These are phyloP conservation scores for Plenodomus biglobosus DNA, from an alignment of 2,329 filamentous ascomycete species.

Conservation along the genomic window DNA sequence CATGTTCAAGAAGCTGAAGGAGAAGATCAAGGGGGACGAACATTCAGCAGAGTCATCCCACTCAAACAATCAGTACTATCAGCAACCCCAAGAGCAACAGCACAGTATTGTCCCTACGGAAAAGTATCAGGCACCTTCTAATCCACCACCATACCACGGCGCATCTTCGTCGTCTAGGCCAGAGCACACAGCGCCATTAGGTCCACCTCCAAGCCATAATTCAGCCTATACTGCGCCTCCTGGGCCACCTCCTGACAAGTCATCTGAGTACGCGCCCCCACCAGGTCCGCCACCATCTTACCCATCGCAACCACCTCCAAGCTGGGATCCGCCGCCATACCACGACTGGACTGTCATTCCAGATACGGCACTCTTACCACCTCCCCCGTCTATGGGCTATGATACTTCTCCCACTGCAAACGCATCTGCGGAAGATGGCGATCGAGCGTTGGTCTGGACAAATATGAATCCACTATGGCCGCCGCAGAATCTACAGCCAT, in stretches of 20 bases:
- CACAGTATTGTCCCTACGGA: conserved; percentile 19
- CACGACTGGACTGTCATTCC: conserved; percentile 75
- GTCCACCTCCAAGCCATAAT: conserved; percentile 21
- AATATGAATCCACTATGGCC: conserved; percentile 58
- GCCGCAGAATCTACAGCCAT: conserved; percentile 55
- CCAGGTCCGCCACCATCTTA: conserved; percentile 31
- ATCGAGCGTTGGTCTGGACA: conserved; percentile 69
- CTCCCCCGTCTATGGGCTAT: conserved; percentile 68
- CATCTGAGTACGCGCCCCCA: conserved; percentile 31
- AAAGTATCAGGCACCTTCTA: conserved; percentile 34
- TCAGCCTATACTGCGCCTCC: conserved; percentile 21
- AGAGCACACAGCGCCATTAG: conserved; percentile 27
- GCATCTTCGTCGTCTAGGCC: conserved; percentile 8
- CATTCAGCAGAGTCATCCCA: conserved; percentile 17
- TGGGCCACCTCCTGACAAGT: conserved; percentile 25
- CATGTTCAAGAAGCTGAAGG: conserved; percentile 43
- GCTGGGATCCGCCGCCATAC: conserved; percentile 56
- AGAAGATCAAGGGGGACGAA: conserved; percentile 37
- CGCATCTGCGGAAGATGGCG: conserved; percentile 64
- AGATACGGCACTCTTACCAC: conserved; percentile 71
- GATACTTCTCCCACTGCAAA: conserved; percentile 70
- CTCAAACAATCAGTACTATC: conserved; percentile 30
- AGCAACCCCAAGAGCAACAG: conserved; percentile 17
- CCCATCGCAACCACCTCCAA: conserved; percentile 38
- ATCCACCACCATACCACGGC: conserved; percentile 31